These are phyloP conservation scores for Rheum nobile DNA, from an alignment of 148 eudicot genomes.

Conservation along the genomic window DNA sequence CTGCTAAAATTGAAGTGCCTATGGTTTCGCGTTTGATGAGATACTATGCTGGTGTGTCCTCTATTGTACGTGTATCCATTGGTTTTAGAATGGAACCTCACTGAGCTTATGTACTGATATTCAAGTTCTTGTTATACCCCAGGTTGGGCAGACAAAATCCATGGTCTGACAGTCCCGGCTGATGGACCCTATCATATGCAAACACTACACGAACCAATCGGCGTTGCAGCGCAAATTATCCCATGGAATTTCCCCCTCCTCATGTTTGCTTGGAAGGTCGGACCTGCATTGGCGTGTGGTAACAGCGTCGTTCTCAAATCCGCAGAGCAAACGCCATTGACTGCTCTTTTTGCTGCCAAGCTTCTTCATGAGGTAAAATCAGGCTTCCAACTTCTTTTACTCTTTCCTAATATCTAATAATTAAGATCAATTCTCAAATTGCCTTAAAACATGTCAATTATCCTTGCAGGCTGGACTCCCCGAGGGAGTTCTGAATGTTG, in stretches of 20 bases:
- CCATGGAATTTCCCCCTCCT: constrained; percentile 69
- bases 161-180: constrained; percentile 53
- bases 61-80: too few relatives aligned
- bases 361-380: constrained; percentile 45
- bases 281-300: constrained; percentile 60
- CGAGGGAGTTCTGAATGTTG: constrained; percentile 46
- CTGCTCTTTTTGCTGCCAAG: constrained; percentile 45
- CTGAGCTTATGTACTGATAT: neutral
- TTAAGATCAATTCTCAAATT: too few relatives aligned
- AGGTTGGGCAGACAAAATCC: constrained; percentile 70
- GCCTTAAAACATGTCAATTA: neutral
- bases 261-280: constrained; percentile 60
- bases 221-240: constrained; percentile 55
- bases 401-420: too few relatives aligned
- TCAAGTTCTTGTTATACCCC: too few relatives aligned
- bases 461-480: constrained; percentile 48
- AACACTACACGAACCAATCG: constrained; percentile 50
- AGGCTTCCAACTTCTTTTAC: neutral
- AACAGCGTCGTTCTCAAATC: constrained; percentile 46
- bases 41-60: constrained; percentile 56
- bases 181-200: constrained; percentile 47
- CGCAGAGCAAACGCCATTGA: constrained; percentile 54
- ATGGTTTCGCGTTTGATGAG: constrained; percentile 44
- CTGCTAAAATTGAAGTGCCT: constrained; percentile 46
- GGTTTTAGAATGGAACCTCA: too few relatives aligned